Evolutionary conservation across 805 yeast species (phyloP).

Genomic region (Barnettozyma siamensis): DNA sequence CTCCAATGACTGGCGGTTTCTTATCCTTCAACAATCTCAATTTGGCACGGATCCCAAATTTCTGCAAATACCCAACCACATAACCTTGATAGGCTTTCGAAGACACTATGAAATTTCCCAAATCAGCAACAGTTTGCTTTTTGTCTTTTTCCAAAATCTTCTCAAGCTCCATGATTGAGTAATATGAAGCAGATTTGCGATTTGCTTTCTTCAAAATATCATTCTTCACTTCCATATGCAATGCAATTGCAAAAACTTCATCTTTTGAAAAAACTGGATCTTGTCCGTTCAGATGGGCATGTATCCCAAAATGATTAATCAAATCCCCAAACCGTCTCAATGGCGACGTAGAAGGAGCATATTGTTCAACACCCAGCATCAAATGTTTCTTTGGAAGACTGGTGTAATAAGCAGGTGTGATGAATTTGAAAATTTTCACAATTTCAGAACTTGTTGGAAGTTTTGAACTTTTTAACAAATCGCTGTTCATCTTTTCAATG

Average conservation of each 20-base stretch:
- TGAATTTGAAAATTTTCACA: constrained; percentile 37
- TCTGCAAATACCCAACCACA: constrained; percentile 28
- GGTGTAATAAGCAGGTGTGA: constrained; percentile 49
- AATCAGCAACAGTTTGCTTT: neutral
- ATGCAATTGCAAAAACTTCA: constrained; percentile 32
- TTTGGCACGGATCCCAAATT: constrained; percentile 27
- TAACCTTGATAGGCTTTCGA: constrained; percentile 35
- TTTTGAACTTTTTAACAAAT: constrained; percentile 14
- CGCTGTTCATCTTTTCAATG: constrained; percentile 21
- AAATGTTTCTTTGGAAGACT: constrained; percentile 45
- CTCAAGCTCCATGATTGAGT: constrained; percentile 29
- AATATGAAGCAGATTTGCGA: constrained; percentile 29
- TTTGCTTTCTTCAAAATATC: constrained; percentile 30
- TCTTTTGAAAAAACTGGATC: constrained; percentile 27
- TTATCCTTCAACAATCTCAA: constrained; percentile 24
- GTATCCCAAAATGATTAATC: constrained; percentile 73
- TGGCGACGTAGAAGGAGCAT: constrained; percentile 84
- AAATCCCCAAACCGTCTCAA: constrained; percentile 78
- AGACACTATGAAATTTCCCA: constrained; percentile 33
- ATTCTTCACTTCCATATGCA: constrained; percentile 42
- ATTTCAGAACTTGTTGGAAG: constrained; percentile 35
- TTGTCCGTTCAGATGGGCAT: constrained; percentile 32
- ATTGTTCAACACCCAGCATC: constrained; percentile 55
- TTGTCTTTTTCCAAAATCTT: constrained; percentile 7
- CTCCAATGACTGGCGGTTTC: constrained; percentile 38